Conservation (phyloP, 352 stramenopile species). For the Globisporangium lucens region DNA sequence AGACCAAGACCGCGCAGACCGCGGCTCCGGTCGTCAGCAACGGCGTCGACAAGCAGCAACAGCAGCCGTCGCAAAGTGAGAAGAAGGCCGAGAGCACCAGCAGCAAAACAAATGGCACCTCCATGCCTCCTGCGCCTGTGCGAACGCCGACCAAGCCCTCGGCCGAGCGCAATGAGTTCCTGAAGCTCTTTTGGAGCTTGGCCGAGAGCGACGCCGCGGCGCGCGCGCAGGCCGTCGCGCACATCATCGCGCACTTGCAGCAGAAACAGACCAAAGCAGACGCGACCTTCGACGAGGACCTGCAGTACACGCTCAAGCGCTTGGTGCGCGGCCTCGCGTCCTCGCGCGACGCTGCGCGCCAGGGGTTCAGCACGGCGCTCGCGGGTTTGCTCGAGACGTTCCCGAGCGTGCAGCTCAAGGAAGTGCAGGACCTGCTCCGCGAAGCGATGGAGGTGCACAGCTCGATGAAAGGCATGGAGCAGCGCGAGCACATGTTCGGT, state of each 20-base stretch:
- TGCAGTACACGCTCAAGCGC: conserved; percentile 90
- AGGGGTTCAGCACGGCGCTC: conserved; percentile 88
- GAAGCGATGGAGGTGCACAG: conserved; percentile 78
- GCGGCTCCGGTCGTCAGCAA: not conserved
- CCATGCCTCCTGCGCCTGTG: conserved; percentile 2
- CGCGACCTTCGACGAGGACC: conserved; percentile 34
- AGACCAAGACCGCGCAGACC: conserved; percentile 13
- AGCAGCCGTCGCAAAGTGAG: not conserved
- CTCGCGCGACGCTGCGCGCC: conserved; percentile 82
- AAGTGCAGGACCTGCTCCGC: conserved; percentile 55
- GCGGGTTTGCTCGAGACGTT: conserved; percentile 63
- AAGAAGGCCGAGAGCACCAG: not conserved
- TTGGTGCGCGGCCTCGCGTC: conserved; percentile 88
- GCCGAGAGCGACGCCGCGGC: conserved; percentile 65
- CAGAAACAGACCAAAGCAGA: conserved; percentile 28
- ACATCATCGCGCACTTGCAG: conserved; percentile 52
- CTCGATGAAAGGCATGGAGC: conserved; percentile 90
- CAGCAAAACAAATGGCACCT: not conserved
- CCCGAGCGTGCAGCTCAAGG: conserved; percentile 32
- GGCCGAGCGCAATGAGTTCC: conserved; percentile 58
- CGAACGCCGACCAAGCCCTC: conserved; percentile 14
- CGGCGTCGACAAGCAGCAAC: not conserved
- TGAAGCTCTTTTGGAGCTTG: conserved; percentile 88
- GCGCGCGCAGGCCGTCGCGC: conserved; percentile 54
- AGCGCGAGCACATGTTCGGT: conserved; percentile 91